Base-by-base conservation (phyloP, 495 filamentous ascomycete genomes). In the Neurospora sp. region DNA sequence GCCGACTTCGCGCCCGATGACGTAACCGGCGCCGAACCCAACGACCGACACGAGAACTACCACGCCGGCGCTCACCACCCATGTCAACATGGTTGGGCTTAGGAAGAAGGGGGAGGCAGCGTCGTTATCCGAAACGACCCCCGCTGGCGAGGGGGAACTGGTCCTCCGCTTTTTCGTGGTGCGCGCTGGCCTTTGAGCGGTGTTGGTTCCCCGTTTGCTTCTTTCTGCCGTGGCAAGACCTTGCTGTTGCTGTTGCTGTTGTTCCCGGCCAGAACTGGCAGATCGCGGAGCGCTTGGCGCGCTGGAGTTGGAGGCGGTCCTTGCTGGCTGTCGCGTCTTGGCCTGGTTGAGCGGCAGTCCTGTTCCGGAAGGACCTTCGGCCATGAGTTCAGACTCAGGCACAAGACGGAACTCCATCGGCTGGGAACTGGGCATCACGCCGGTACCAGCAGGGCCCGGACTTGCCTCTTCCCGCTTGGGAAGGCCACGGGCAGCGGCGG, bases 1-100 rank as follows among this genome's bases (percentile, higher is more conserved):
- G 0, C 93, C 93, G 2, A 93, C 92, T 78, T 97, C 94, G 35
- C 89, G 86, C 12, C 96, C 96, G 20, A 97, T 88, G 12, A 93
- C 93, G 78, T 97, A 98, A 0, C 96, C 96, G 0, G 96, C 96
- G 0, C 93, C 92, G 78, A 98, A 99, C 73, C 94, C 95, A 70
- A 98, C 90, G 2, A 95, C 96, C 3, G 91, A 93, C 49, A 98
- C 91, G 3, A 98, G 84, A 11, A 99, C 92, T 8, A 99, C 93
- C 5, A 97, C 95, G 1, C 96, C 95, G 0, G 96, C 96, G 49
- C 91, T 93, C 44, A 98, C 88, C 4, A 96, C 92, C 93, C 96
- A 97, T 0, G 95, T 97, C 80, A 98, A 86, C 9, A 97, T 82
- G 0, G 93, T 95, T 0, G 94, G 94, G 72, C 85, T 86, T 73